phyloP scores from a whole-genome alignment of 345 rosid species.

The Stellera chamaejasme region DNA sequence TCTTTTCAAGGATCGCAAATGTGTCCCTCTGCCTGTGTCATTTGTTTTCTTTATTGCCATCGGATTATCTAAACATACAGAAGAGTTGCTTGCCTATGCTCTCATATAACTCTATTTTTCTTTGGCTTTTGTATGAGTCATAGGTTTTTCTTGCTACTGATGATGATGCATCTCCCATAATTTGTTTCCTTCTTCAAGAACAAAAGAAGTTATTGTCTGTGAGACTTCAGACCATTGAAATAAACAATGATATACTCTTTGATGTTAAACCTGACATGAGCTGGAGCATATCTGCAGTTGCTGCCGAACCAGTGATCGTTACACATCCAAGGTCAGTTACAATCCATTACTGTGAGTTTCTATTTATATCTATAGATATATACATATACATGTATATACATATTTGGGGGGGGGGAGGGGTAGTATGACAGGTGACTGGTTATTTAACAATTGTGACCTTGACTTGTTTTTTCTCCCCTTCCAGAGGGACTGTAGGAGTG shows the following conservation, averaged over 20 bases:
- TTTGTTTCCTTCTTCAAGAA: constrained; percentile 84
- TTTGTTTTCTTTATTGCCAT: constrained; percentile 6
- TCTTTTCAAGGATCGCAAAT: too few species aligned
- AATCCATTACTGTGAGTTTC: neutral
- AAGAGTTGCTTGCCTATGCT: constrained; percentile 10
- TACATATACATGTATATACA: too few species aligned
- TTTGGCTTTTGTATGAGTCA: constrained; percentile 11
- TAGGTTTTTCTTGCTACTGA: constrained; percentile 93
- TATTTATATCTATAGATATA: neutral
- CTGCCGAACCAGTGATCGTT: constrained; percentile 80
- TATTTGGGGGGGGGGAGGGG: neutral
- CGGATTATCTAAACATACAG: constrained; percentile 12
- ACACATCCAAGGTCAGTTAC: constrained; percentile 67
- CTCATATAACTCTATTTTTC: constrained; percentile 11
- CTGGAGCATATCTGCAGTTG: constrained; percentile 85
- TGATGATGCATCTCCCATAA: constrained; percentile 60
- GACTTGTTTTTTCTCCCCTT: constrained; percentile 13
- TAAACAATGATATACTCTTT: constrained; percentile 57
- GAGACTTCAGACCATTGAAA: constrained; percentile 77
- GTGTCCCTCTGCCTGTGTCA: neutral
- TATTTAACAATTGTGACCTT: constrained; percentile 3
- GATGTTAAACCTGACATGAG: constrained; percentile 81
- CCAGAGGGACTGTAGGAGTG: constrained; percentile 60
- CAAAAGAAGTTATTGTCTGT: constrained; percentile 79
- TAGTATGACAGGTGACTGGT: constrained; percentile 5